A percentile compares a stretch with the other conserved stretches of the same genome.
These are phyloP conservation scores for Marsdenia floribunda DNA, from an alignment of 257 asterid species.

Conservation along the genomic window DNA sequence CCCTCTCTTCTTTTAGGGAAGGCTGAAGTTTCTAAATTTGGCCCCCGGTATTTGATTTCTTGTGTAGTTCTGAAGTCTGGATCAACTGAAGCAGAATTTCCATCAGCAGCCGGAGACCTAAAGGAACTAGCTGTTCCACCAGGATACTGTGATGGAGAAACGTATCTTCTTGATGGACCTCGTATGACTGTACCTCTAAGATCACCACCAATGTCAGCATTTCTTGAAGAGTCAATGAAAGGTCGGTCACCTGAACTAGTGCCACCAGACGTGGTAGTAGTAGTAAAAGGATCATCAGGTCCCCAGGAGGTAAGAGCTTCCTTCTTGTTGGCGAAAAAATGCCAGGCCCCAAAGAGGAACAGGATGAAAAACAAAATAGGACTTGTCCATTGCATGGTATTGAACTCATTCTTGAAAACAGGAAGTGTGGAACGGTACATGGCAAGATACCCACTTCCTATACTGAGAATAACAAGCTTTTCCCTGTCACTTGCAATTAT, in stretches of 20 bases:
- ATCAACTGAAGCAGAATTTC: conserved; percentile 49
- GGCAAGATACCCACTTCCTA: conserved; percentile 70
- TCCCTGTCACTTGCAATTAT: conserved; percentile 66
- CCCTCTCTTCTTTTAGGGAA: conserved; percentile 63
- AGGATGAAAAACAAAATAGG: conserved; percentile 78
- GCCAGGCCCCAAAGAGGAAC: conserved; percentile 85
- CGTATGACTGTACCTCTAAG: conserved; percentile 51
- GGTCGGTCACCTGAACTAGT: conserved; percentile 37
- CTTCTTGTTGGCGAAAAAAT: conserved; percentile 86
- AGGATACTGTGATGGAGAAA: conserved; percentile 61
- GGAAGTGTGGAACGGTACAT: conserved; percentile 84
- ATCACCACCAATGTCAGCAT: conserved; percentile 57
- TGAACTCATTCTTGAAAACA: conserved; percentile 65
- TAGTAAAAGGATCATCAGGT: conserved; percentile 64
- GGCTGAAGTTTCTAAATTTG: conserved; percentile 49
- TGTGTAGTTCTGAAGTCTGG: conserved; percentile 50
- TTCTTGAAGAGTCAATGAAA: conserved; percentile 59
- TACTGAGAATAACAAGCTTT: conserved; percentile 60
- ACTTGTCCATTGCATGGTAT: conserved; percentile 74
- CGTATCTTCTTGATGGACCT: conserved; percentile 63
- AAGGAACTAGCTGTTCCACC: conserved; percentile 48
- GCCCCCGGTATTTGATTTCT: conserved; percentile 66
- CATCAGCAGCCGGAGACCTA: conserved; percentile 39
- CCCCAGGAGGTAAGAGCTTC: conserved; percentile 96
- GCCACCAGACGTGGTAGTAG: conserved; percentile 35